phyloP scores from a whole-genome alignment of 176 grass and related monocot species.

The Rhynchospora tenuis region DNA sequence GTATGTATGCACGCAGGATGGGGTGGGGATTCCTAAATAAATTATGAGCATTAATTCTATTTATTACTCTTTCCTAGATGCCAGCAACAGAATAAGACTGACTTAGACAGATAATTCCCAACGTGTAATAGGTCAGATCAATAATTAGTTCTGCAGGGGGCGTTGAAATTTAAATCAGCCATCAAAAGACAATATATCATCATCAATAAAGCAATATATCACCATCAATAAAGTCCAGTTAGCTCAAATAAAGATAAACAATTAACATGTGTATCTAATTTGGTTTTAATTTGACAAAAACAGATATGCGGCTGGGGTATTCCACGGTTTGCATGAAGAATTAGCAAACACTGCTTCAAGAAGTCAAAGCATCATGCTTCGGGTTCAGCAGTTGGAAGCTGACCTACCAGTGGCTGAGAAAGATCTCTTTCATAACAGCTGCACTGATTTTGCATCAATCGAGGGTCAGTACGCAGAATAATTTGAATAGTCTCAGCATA shows the following conservation, averaged over 20 bases:
- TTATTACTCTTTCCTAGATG: conserved; percentile 1
- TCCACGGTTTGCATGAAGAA: conserved; percentile 68
- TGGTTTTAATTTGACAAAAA: not conserved
- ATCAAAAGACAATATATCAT: not conserved
- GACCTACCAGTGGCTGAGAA: conserved; percentile 57
- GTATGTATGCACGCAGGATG: not conserved
- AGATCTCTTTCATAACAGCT: conserved; percentile 31
- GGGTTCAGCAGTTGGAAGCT: conserved; percentile 68
- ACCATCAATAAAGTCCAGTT: not conserved
- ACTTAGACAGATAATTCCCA: not conserved
- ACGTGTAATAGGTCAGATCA: not conserved
- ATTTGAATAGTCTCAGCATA: not conserved
- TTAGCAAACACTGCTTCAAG: conserved; percentile 52
- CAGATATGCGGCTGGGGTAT: conserved; percentile 68
- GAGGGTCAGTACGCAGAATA: conserved; percentile 38
- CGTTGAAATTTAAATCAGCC: not conserved
- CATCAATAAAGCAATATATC: not conserved
- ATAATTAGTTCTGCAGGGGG: not conserved
- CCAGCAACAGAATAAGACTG: not conserved
- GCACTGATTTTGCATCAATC: conserved; percentile 44
- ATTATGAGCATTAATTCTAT: conserved; percentile 13
- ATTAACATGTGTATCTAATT: not conserved
- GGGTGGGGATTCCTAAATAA: not conserved
- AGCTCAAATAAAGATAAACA: not conserved
- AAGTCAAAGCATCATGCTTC: conserved; percentile 57